Base-by-base conservation (phyloP, 495 filamentous ascomycete genomes). In the Podospora fimiseda region DNA sequence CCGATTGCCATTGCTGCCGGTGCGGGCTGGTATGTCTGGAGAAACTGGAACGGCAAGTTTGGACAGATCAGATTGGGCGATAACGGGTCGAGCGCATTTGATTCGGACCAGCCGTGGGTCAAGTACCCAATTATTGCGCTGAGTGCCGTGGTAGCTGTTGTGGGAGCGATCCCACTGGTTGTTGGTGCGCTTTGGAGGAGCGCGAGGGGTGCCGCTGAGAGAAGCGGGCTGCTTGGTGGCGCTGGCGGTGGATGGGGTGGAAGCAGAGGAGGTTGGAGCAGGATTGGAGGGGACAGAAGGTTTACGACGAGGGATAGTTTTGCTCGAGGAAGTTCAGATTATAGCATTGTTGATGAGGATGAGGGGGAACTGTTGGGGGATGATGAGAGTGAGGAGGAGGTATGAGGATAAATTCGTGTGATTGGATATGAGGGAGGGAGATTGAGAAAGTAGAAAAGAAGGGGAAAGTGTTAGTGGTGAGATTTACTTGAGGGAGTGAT, bases 301-400 rank as follows among this genome's bases (percentile, higher is more conserved):
- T 97, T 89, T 68, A 89, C 88, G 24, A 90, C 84, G 21, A 75
- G 94, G 60, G 85, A 84, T 51, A 87, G 85, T 20, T 97, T 97
- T 70, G 85, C 88, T 19, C 83, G 89, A 48, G 86, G 87, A 8
- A 77, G 87, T 46, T 83, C 88, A 6, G 89, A 95, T 63, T 98
- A 96, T 68, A 80, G 82, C 13, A 77, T 86, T 65, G 88, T 95
- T 40, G 89, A 90, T 64, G 84, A 89, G 53, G 93, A 98, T 66
- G 93, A 96, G 70, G 92, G 92, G 51, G 90, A 95, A 70, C 70
- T 96, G 62, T 73, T 97, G 20, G 92, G 92, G 1, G 88, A 89
- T 53, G 93, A 95, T 46, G 44, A 47, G 20, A 94, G 93, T 53
- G 93, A 95, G 62, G 91, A 96, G 54, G 22, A 47, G 44, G 44